Conservation (phyloP, 129 eudicot species). For the Centaurea solstitialis region DNA sequence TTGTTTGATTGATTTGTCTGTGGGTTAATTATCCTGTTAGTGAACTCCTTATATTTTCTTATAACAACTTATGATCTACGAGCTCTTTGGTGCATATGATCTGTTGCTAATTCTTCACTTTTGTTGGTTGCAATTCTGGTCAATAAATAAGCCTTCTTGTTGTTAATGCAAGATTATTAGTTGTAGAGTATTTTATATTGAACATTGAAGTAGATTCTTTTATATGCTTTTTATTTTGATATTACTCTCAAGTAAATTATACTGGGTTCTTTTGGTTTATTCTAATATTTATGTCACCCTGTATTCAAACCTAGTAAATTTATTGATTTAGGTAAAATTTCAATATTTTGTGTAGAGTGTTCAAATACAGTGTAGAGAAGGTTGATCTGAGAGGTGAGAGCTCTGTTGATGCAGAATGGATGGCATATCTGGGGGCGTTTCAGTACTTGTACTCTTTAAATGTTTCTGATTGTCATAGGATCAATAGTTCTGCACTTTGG, state of each 20-base stretch:
- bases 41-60: not conserved
- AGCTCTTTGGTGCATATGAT: slow-evolving; percentile 3
- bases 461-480: slow-evolving; percentile 65
- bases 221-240: not conserved
- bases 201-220: not conserved
- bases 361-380: slow-evolving; percentile 72
- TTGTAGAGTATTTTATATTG: slow-evolving; percentile 2
- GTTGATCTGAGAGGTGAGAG: slow-evolving; percentile 78
- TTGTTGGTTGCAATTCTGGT: slow-evolving; percentile 1
- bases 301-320: slow-evolving; percentile 1
- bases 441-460: slow-evolving; percentile 59
- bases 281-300: not conserved
- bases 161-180: slow-evolving; percentile 3
- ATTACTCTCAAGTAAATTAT: not conserved
- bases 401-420: slow-evolving; percentile 95
- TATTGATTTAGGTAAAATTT: slow-evolving; percentile 1
- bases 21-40: not conserved
- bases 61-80: not conserved
- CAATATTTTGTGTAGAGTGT: slow-evolving; percentile 52
- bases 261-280: not conserved
- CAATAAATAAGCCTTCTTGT: slow-evolving; percentile 1
- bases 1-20: not conserved
- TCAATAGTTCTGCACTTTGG: slow-evolving; percentile 88
- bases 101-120: not conserved
- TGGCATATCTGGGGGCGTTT: slow-evolving; percentile 90